Evolutionary conservation across 1,284 basidiomycete genomes (phyloP).

Genomic region (Apiotrichum mycotoxinovorans): DNA sequence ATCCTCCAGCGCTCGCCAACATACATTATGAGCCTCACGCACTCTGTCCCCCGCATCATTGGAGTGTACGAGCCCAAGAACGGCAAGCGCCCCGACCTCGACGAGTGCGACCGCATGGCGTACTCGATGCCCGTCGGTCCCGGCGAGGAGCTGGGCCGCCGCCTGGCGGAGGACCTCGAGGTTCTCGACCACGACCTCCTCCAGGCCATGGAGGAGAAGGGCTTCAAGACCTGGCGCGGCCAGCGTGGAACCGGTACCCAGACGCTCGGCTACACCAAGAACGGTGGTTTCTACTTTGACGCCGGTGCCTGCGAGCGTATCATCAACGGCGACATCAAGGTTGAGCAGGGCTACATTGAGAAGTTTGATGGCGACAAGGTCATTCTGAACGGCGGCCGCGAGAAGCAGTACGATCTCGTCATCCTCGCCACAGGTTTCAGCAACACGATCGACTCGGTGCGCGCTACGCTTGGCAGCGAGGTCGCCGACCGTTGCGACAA

Average conservation of each 20-base stretch:
- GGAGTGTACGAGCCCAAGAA: slow-evolving; percentile 45
- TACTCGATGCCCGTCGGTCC: slow-evolving; percentile 44
- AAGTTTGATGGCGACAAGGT: slow-evolving; percentile 28
- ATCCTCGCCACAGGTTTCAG: slow-evolving; percentile 62
- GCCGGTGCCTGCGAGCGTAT: slow-evolving; percentile 38
- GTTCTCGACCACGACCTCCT: slow-evolving; percentile 52
- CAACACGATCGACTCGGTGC: slow-evolving; percentile 46
- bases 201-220: slow-evolving; percentile 56
- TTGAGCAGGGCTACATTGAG: slow-evolving; percentile 32
- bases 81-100: slow-evolving; percentile 52
- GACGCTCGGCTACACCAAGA: slow-evolving; percentile 26
- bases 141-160: slow-evolving; percentile 26
- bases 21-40: slow-evolving; percentile 57
- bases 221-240: slow-evolving; percentile 47
- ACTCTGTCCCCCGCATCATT: slow-evolving; percentile 52
- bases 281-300: slow-evolving; percentile 44
- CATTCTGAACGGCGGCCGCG: slow-evolving; percentile 31
- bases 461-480: slow-evolving; percentile 51
- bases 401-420: slow-evolving; percentile 63
- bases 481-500: slow-evolving; percentile 52
- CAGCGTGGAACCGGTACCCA: slow-evolving; percentile 24
- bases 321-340: slow-evolving; percentile 38
- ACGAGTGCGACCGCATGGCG: slow-evolving; percentile 53
- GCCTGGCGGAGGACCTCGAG: slow-evolving; percentile 20
- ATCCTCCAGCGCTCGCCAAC: slow-evolving; percentile 62